These are phyloP conservation scores for Eucalyptus pauciflora DNA, from an alignment of 345 rosid species.

Conservation along the genomic window DNA sequence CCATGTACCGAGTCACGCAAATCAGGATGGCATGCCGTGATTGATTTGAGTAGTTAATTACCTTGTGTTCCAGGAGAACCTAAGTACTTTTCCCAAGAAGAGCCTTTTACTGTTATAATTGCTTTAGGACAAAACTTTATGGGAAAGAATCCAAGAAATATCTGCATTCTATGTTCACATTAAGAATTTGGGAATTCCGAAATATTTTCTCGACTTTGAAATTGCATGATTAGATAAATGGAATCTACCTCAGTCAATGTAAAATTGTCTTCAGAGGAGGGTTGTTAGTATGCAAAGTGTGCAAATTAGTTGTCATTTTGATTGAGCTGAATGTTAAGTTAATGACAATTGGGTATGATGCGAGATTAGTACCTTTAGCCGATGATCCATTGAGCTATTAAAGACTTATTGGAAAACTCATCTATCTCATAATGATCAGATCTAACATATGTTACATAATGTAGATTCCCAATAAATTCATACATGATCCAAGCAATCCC, in stretches of 20 bases:
- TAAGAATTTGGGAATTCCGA: fast-evolving
- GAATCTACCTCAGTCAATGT: not conserved
- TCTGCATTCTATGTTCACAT: not conserved
- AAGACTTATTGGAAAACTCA: not conserved
- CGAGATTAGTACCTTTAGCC: not conserved
- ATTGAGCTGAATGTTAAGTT: not conserved
- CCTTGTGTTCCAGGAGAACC: not conserved
- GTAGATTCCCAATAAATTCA: not conserved
- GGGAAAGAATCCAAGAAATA: not conserved
- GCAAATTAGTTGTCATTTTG: not conserved
- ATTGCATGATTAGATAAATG: not conserved
- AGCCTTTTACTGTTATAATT: not conserved
- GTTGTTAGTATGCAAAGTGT: not conserved
- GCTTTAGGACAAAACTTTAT: not conserved
- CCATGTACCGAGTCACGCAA: not conserved
- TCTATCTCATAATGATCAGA: not conserved
- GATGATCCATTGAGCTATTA: not conserved
- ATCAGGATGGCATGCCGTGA: not conserved
- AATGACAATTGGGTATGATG: not conserved
- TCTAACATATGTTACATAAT: fast-evolving
- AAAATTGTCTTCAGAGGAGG: not conserved
- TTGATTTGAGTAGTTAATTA: not conserved
- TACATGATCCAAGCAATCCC: not conserved
- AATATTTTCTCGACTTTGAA: not conserved
- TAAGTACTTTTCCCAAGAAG: not conserved